Percentiles rank a stretch among this genome's conserved stretches.
phyloP scores from a whole-genome alignment of 768 basidiomycete species.

The Rhodotorula kratochvilovae region DNA sequence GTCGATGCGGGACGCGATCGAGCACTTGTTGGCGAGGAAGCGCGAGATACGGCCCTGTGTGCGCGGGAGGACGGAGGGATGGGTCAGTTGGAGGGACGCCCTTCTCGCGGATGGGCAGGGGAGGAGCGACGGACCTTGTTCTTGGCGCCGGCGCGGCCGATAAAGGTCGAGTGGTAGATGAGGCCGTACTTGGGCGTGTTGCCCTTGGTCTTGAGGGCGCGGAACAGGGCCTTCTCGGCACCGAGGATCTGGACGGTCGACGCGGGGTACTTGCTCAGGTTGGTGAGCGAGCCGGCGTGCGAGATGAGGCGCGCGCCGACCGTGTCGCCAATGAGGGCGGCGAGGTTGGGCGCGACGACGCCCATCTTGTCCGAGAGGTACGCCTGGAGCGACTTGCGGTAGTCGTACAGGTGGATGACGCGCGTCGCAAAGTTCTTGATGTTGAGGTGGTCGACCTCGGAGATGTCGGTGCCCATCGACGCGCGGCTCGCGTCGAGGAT shows the following conservation, averaged over 20 bases:
- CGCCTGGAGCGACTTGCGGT: conserved; percentile 79
- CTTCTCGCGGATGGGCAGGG: no score
- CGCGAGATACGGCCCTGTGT: conserved; percentile 47
- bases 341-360: conserved; percentile 90
- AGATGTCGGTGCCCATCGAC: conserved; percentile 87
- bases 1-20: conserved; percentile 93
- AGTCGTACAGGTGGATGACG: conserved; percentile 85
- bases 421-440: conserved; percentile 84
- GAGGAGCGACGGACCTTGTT: conserved; percentile 71
- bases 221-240: conserved; percentile 95
- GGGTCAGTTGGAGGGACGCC: background rate
- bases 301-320: conserved; percentile 71
- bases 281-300: conserved; percentile 93
- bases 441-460: conserved; percentile 91
- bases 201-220: conserved; percentile 95
- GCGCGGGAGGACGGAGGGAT: background rate
- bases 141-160: conserved; percentile 87
- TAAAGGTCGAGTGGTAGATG: conserved; percentile 95
- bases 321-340: conserved; percentile 72
- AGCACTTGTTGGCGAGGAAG: conserved; percentile 98
- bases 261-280: conserved; percentile 95
- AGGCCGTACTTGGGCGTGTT: conserved; percentile 91
- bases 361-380: conserved; percentile 98
- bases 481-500: conserved; percentile 89
- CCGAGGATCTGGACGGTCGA: conserved; percentile 97